A percentile compares a stretch with the other conserved stretches of the same genome.
Conservation (phyloP, 495 filamentous ascomycete genomes). For the Tetracladium marchalianum region DNA sequence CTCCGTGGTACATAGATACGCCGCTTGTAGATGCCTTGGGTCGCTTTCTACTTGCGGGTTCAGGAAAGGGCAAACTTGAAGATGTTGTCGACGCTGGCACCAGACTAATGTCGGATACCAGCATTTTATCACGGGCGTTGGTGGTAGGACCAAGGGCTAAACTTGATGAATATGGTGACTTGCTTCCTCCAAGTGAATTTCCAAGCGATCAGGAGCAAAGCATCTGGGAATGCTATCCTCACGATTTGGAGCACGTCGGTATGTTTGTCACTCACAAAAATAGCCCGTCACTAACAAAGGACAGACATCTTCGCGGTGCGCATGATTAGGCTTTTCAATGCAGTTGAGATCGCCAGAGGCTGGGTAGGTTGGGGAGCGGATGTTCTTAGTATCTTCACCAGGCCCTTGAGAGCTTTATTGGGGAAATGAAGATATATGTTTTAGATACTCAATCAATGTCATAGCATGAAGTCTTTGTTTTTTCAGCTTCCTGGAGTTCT, state of each 20-base stretch:
- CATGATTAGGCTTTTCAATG: constrained; percentile 38
- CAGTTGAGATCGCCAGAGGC: constrained; percentile 31
- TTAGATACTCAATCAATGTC: too few relatives aligned
- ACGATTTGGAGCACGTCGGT: constrained; percentile 43
- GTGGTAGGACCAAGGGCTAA: constrained; percentile 44
- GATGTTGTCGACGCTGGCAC: constrained; percentile 47
- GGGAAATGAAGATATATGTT: too few relatives aligned
- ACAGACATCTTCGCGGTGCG: constrained; percentile 37
- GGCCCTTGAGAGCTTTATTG: constrained; percentile 3
- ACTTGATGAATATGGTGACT: constrained; percentile 28
- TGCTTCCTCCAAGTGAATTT: constrained; percentile 18
- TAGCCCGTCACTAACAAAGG: neutral
- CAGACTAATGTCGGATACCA: constrained; percentile 34
- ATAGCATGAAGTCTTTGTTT: too few relatives aligned
- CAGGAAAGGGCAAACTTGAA: constrained; percentile 35
- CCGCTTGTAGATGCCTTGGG: constrained; percentile 35
- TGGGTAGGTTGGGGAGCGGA: constrained; percentile 40
- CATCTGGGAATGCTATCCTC: constrained; percentile 47
- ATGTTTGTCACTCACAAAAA: neutral
- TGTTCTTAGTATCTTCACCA: constrained; percentile 25
- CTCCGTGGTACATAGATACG: constrained; percentile 60
- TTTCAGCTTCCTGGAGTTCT: too few relatives aligned
- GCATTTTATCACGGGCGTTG: constrained; percentile 40
- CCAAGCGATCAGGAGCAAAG: constrained; percentile 24
- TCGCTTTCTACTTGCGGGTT: constrained; percentile 42